A percentile compares a stretch with the other conserved stretches of the same genome.
Conservation (phyloP, 768 basidiomycete genomes). For the Russula abietina region DNA sequence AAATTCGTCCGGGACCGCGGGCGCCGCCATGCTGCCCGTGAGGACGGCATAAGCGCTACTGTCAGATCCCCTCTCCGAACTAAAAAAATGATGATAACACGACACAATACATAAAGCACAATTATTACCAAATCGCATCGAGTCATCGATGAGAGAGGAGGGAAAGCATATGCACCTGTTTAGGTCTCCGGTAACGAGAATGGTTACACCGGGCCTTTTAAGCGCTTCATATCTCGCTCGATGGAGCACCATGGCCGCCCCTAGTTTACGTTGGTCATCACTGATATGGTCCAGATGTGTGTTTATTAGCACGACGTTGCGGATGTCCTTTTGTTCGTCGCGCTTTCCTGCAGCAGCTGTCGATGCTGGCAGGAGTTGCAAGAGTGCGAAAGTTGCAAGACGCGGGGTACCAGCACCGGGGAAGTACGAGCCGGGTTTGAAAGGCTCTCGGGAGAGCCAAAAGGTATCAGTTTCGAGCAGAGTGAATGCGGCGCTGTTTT, state of each 20-base stretch:
- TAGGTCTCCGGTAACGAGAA: constrained; percentile 50
- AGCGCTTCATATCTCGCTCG: constrained; percentile 45
- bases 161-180: constrained; percentile 30
- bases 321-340: neutral
- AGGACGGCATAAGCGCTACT: constrained; percentile 47
- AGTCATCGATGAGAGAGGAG: neutral
- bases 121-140: neutral
- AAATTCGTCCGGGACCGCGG: constrained; percentile 40
- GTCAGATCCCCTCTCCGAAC: constrained; percentile 39
- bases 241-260: constrained; percentile 46
- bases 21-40: constrained; percentile 39
- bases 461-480: constrained; percentile 44
- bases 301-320: constrained; percentile 42
- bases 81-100: constrained; percentile 21
- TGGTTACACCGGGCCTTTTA: constrained; percentile 30
- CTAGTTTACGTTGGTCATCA: constrained; percentile 45
- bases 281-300: constrained; percentile 52
- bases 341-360: neutral
- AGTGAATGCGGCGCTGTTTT: constrained; percentile 32
- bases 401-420: constrained; percentile 47
- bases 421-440: constrained; percentile 41
- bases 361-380: constrained; percentile 26
- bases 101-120: neutral
- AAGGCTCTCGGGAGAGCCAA: constrained; percentile 53
- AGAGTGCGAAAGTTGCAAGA: constrained; percentile 43